Conservation (phyloP, 441 rosid genomes). For the Adansonia madagascariensis region DNA sequence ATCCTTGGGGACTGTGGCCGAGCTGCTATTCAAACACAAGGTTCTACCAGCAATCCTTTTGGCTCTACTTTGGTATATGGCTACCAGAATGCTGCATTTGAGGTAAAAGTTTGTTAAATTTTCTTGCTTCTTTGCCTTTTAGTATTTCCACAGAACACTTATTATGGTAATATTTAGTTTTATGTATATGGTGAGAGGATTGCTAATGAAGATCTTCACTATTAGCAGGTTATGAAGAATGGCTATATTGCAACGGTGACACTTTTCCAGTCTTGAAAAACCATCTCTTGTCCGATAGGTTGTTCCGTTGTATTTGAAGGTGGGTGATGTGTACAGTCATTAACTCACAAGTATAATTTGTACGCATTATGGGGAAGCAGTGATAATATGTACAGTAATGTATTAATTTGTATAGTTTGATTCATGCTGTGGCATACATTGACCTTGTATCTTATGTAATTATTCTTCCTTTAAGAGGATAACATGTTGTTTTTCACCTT, state of each 20-base stretch:
- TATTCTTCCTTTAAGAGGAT: conserved; percentile 11
- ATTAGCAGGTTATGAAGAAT: conserved; percentile 92
- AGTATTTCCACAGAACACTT: background rate
- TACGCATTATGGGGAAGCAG: conserved; percentile 15
- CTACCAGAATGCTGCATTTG: conserved; percentile 89
- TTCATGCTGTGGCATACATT: conserved; percentile 8
- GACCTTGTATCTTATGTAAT: background rate
- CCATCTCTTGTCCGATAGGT: conserved; percentile 35
- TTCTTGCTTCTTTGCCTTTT: conserved; percentile 2
- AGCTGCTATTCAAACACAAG: conserved; percentile 97
- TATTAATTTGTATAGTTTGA: conserved; percentile 32
- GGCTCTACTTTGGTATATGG: conserved; percentile 97
- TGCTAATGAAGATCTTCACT: conserved; percentile 30
- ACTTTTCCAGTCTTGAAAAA: conserved; percentile 73
- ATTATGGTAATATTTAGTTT: conserved; percentile 12
- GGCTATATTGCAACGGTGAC: conserved; percentile 87
- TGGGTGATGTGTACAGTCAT: conserved; percentile 33
- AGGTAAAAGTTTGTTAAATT: conserved; percentile 51
- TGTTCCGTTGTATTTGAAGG: background rate
- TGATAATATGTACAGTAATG: conserved; percentile 33
- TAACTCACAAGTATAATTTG: conserved; percentile 2
- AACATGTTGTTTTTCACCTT: background rate
- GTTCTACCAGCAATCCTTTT: conserved; percentile 92
- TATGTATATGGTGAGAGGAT: conserved; percentile 2
- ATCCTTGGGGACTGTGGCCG: conserved; percentile 96